Evolutionary conservation across 1,284 basidiomycete species (phyloP), one percentile per base, ranked within the genome.

Genomic region (Trichosporon sp.): DNA sequence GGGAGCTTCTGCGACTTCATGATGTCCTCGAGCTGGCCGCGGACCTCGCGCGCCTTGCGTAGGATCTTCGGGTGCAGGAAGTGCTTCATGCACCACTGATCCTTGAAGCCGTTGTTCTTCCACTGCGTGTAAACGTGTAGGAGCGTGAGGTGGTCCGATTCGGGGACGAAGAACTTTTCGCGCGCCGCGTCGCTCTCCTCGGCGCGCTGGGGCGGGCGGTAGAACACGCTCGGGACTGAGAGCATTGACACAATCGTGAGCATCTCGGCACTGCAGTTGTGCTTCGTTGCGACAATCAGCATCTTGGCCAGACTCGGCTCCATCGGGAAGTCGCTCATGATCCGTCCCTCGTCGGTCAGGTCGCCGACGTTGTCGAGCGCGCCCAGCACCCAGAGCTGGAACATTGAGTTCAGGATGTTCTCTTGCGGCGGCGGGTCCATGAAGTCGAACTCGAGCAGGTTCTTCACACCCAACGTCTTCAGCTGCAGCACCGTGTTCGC

Each of bases 241-340:
- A 99, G 87, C 97, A 99, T 99, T 4, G 94, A 96, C 12, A 99
- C 97, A 73, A 99, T 98, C 0, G 96, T 98, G 75, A 99, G 86
- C 92, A 99, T 96, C 86, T 99, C 97, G 2, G 89, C 87, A 7
- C 93, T 96, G 81, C 97, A 99, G 74, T 89, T 90, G 84, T 96
- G 93, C 65, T 97, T 93, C 73, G 96, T 93, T 10, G 94, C 95
- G 32, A 91, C 91, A 80, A 99, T 98, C 69, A 99, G 87, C 92
- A 99, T 98, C 87, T 99, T 99, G 35, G 94, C 94, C 87, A 99
- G 92, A 4, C 92, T 94, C 2, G 97, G 97, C 80, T 96, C 94
- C 93, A 96, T 96, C 3, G 95, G 96, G 85, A 98, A 99, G 79
- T 98, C 95, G 48, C 93, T 94, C 95, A 99, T 99, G 84, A 96